Percentiles rank a stretch among this genome's conserved stretches.
Evolutionary conservation across 2,329 filamentous ascomycete genomes (phyloP).

Genomic region (Pseudofabraea citricarpa): DNA sequence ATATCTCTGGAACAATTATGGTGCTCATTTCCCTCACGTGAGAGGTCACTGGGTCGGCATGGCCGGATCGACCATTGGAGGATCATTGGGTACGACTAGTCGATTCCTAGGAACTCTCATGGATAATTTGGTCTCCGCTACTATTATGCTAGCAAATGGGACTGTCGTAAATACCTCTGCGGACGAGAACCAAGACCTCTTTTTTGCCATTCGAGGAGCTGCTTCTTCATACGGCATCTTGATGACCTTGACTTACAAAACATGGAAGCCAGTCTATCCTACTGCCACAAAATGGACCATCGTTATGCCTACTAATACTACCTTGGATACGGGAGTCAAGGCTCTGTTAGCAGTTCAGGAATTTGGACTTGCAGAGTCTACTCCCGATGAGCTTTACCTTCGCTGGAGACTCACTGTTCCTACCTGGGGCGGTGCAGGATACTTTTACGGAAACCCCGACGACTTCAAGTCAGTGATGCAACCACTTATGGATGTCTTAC

Average conservation of each 20-base stretch:
- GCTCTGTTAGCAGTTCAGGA: slow-evolving; percentile 7
- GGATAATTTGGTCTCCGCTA: slow-evolving; percentile 2
- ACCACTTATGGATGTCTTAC: slow-evolving; percentile 8
- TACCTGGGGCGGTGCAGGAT: slow-evolving; percentile 7
- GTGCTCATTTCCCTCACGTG: slow-evolving; percentile 1
- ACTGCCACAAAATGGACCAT: background rate
- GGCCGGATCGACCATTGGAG: slow-evolving; percentile 4
- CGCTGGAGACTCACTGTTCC: slow-evolving; percentile 4
- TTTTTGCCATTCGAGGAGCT: slow-evolving; percentile 26
- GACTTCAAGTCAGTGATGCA: slow-evolving; percentile 6
- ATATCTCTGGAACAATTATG: slow-evolving; percentile 1
- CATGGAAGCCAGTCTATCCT: background rate
- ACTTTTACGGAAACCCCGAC: slow-evolving; percentile 10
- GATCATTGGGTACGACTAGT: background rate
- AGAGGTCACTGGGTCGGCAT: slow-evolving; percentile 3
- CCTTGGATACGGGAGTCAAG: background rate
- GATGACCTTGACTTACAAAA: background rate
- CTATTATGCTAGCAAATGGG: slow-evolving; percentile 25
- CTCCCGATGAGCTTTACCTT: slow-evolving; percentile 11
- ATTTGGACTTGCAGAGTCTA: slow-evolving; percentile 7
- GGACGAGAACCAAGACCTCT: slow-evolving; percentile 21
- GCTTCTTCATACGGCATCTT: slow-evolving; percentile 9
- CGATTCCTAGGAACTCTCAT: background rate
- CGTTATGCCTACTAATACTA: background rate
- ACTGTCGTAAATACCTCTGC: slow-evolving; percentile 14